These are phyloP conservation scores for Zymoseptoria brevis DNA, from an alignment of 2,329 filamentous ascomycete species.

Conservation along the genomic window DNA sequence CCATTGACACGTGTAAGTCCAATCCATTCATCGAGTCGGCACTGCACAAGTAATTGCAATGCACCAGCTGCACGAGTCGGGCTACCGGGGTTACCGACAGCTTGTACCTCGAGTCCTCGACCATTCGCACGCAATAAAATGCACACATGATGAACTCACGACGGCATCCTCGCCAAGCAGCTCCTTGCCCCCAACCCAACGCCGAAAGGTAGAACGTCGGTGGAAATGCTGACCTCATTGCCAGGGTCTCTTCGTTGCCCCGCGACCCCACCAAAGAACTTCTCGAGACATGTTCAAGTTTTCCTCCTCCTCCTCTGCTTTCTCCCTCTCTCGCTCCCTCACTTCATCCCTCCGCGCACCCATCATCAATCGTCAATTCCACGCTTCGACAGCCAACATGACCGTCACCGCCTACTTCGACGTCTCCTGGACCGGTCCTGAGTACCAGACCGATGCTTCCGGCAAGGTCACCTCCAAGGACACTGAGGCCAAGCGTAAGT, in stretches of 20 bases:
- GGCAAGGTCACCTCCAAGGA: slow-evolving; percentile 43
- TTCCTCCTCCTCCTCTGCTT: not conserved
- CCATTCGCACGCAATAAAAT: not conserved
- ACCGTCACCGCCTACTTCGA: slow-evolving; percentile 59
- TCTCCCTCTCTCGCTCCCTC: not conserved
- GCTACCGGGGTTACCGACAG: not conserved
- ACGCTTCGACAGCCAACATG: slow-evolving; percentile 66
- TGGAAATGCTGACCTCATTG: not conserved
- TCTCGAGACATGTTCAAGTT: not conserved
- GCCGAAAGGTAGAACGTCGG: not conserved
- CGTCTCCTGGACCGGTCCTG: slow-evolving; percentile 50
- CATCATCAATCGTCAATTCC: slow-evolving; percentile 43
- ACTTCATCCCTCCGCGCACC: not conserved
- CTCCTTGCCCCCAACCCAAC: not conserved
- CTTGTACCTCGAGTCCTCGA: not conserved
- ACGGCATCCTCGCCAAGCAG: not conserved
- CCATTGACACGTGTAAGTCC: not conserved
- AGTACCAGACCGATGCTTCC: slow-evolving; percentile 53
- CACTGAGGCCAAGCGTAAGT: slow-evolving; percentile 51
- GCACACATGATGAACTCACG: not conserved
- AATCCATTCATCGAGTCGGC: not conserved
- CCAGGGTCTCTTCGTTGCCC: not conserved
- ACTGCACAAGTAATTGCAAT: not conserved
- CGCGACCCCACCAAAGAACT: not conserved
- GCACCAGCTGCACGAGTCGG: not conserved